Evolutionary conservation across 164 flowering plant genomes (phyloP), one percentile per base, ranked within the genome.

Genomic region (Vitis rotundifolia): DNA sequence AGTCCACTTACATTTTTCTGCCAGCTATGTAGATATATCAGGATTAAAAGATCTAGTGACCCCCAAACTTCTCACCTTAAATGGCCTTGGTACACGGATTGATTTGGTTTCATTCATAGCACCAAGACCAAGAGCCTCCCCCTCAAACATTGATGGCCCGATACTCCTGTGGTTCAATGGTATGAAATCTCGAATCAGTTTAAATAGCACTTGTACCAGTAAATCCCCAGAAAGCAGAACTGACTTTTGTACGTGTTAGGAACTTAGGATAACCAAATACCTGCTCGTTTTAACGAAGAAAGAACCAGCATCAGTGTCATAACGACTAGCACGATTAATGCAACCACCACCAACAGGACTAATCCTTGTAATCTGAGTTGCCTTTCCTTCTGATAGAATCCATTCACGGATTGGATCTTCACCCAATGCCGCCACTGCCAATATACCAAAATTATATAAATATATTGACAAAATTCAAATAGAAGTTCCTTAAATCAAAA

Each of bases 331-430:
- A 60, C 71, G 82, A 75, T 91, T 95, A 69, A 95, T 92, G 82
- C 97, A 94, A 61, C 99, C 99, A 68, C 99, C 99, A 68, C 98
- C 98, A 59, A 94, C 71, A 26, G 98, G 76, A 77, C 92, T 81
- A 50, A 84, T 90, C 76, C 85, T 79, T 11, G 85, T 89, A 61
- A 95, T 93, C 64, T 87, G 37, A 13, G 89, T 90, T 13, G 98
- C 99, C 56, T 91, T 91, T 67, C 98, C 99, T 82, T 90, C 96
- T 1, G 91, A 74, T 15, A 91, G 82, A 56, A 95, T 95, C 99
- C 99, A 95, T 48, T 90, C 93, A 18, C 86, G 78, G 52, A 93
- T 66, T 10, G 99, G 99, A 77, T 95, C 99, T 47, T 87, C 86
- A 69, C 91, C 82, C 77, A 82, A 52, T 60, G 88, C 76, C 9